Percentiles rank a stretch among this genome's conserved stretches.
These are phyloP conservation scores for Aspergillus clavatus DNA, from an alignment of 2,329 filamentous ascomycete genomes.

Conservation along the genomic window DNA sequence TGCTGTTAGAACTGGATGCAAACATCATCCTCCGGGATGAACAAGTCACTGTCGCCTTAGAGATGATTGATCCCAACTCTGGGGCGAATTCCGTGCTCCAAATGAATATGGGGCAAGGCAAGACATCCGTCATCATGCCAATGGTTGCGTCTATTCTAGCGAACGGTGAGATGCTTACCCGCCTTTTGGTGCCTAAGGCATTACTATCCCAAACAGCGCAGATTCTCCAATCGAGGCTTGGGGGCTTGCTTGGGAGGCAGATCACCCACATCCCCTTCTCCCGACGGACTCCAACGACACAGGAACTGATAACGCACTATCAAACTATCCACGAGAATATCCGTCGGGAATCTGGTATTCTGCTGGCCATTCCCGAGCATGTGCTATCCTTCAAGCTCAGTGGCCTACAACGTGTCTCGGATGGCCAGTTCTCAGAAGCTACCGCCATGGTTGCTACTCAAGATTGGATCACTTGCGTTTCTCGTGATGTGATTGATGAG, in stretches of 20 bases:
- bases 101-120: constrained; percentile 66
- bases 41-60: constrained; percentile 58
- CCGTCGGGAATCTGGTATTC: constrained; percentile 45
- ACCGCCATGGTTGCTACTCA: constrained; percentile 50
- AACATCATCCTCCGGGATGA: constrained; percentile 58
- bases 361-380: constrained; percentile 60
- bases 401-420: constrained; percentile 53
- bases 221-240: constrained; percentile 51
- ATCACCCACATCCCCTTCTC: constrained; percentile 59
- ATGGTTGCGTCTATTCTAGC: constrained; percentile 56
- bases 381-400: constrained; percentile 61
- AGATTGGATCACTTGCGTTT: constrained; percentile 45
- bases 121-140: constrained; percentile 65
- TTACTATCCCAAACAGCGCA: constrained; percentile 58
- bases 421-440: constrained; percentile 42
- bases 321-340: constrained; percentile 41
- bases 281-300: constrained; percentile 38
- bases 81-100: constrained; percentile 57
- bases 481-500: constrained; percentile 62
- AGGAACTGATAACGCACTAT: constrained; percentile 29
- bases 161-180: constrained; percentile 46
- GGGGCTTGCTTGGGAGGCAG: constrained; percentile 51
- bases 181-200: constrained; percentile 59
- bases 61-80: constrained; percentile 54
- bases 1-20: constrained; percentile 63